A percentile compares a stretch with the other conserved stretches of the same genome.
Evolutionary conservation across 345 rosid genomes (phyloP).

Genomic region (Citrus reticulata): DNA sequence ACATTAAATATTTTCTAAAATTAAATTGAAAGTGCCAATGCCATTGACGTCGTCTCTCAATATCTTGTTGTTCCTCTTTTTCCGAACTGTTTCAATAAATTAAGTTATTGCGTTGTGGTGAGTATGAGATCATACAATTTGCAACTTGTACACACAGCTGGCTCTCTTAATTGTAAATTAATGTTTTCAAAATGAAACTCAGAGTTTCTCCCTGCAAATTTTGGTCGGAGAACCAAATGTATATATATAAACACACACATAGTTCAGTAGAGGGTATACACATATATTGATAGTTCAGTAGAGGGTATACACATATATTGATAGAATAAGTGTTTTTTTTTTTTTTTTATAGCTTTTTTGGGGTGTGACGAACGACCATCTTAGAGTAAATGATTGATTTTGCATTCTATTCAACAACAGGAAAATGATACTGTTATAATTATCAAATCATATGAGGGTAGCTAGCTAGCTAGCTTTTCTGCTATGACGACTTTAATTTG

Average conservation of each 20-base stretch:
- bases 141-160: too few relatives aligned
- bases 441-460: slow-evolving; percentile 2
- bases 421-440: slow-evolving; percentile 10
- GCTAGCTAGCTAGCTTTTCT: background rate
- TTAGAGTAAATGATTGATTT: background rate
- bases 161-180: too few relatives aligned
- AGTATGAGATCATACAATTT: background rate
- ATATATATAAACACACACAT: too few relatives aligned
- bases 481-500: background rate
- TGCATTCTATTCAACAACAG: background rate
- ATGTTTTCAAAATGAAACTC: too few relatives aligned
- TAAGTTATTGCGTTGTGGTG: background rate
- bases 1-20: background rate
- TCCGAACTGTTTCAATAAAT: background rate
- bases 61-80: background rate
- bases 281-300: too few relatives aligned
- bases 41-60: too few relatives aligned
- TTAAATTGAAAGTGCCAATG: too few relatives aligned
- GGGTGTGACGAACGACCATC: background rate
- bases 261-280: too few relatives aligned
- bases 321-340: background rate
- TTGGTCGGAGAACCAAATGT: too few relatives aligned
- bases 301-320: too few relatives aligned
- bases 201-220: too few relatives aligned
- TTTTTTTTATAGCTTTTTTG: too few relatives aligned